phyloP scores from a whole-genome alignment of 768 basidiomycete species.

The Boletus speciosus region DNA sequence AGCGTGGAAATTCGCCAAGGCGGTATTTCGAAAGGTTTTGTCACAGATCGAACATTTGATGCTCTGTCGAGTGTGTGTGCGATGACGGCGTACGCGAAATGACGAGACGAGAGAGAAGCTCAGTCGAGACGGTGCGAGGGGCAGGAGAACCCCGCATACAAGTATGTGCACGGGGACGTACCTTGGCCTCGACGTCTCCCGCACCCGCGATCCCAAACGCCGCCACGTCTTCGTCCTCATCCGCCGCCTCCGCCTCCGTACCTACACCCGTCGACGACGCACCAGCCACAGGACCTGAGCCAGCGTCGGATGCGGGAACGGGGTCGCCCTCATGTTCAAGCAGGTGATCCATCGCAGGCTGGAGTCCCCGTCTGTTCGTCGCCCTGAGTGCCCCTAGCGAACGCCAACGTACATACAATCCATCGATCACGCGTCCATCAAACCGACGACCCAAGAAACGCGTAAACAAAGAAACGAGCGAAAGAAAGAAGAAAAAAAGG shows the following conservation, averaged over 20 bases:
- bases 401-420: not conserved
- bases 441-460: not conserved
- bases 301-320: conserved; percentile 59
- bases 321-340: conserved; percentile 75
- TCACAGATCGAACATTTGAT: conserved; percentile 83
- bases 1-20: conserved; percentile 88
- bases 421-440: not conserved
- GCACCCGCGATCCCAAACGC: conserved; percentile 41
- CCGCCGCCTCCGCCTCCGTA: conserved; percentile 20
- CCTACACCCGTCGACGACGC: conserved; percentile 8
- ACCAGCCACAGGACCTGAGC: conserved; percentile 18
- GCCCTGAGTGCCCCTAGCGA: conserved; percentile 81
- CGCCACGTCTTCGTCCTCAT: conserved; percentile 65
- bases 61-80: conserved; percentile 37
- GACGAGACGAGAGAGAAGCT: too few relatives aligned
- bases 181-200: conserved; percentile 64
- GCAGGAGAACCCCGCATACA: too few relatives aligned
- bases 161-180: conserved; percentile 21
- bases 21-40: conserved; percentile 83
- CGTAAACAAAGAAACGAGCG: not conserved
- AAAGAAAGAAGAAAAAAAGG: too few relatives aligned
- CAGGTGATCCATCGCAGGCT: conserved; percentile 88
- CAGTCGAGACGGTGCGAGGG: too few relatives aligned
- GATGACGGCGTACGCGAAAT: not conserved
- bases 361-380: conserved; percentile 78